Evolutionary conservation across 2,329 filamentous ascomycete species (phyloP), one percentile per base, ranked within the genome.

Genomic region (Fusarium nurragi): DNA sequence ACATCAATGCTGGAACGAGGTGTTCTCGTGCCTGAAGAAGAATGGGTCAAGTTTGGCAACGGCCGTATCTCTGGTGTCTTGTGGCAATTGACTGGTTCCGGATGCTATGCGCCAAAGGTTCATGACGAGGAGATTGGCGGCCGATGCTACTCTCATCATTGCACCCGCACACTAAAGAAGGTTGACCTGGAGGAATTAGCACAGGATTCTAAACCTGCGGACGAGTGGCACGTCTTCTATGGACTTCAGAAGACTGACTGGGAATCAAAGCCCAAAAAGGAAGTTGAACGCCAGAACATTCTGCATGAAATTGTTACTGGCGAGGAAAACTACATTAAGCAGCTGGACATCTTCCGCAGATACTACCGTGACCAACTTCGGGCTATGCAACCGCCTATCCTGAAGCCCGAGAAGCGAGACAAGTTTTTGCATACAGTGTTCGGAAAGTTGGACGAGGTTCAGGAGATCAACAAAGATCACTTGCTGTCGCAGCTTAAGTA

Each of bases 401-500:
- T 99, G 61, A 84, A 89, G 12, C 89, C 91, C 1, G 91, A 91
- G 69, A 89, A 90, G 67, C 83, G 94, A 44, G 86, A 90, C 21
- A 90, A 88, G 70, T 99, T 99, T 76, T 78, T 98, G 59, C 83
- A 84, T 16, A 89, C 91, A 34, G 94, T 97, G 0, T 99, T 99
- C 76, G 93, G 95, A 48, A 95, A 93, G 72, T 88, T 95, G 2
- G 94, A 98, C 65, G 87, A 88, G 0, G 92, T 99, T 32, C 91
- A 94, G 73, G 88, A 90, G 67, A 93, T 94, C 70, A 98, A 98
- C 77, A 95, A 96, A 76, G 94, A 97, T 64, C 90, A 95, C 75
- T 85, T 99, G 19, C 81, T 99, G 22, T 91, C 94, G 3, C 94
- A 97, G 76, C 86, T 99, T 71, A 98, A 98, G 74, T 99, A 98